Evolutionary conservation across 1,284 basidiomycete species (phyloP).

Genomic region (Cutaneotrichosporon mucoides): DNA sequence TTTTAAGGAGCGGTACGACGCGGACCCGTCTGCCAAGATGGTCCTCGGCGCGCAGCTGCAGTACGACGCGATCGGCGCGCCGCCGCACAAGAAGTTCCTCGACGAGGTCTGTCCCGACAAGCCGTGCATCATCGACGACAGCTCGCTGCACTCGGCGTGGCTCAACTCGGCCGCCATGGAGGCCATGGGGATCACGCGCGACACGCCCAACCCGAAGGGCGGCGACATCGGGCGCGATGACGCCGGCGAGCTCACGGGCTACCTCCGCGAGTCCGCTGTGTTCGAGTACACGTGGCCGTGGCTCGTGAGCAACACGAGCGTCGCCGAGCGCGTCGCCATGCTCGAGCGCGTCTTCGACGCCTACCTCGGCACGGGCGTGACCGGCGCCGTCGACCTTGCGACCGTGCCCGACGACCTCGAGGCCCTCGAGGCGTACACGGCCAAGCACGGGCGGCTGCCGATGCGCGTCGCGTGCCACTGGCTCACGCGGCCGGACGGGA

Average conservation of each 20-base stretch:
- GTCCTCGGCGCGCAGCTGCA: constrained; percentile 27
- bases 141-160: constrained; percentile 31
- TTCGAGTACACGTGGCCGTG: constrained; percentile 30
- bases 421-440: constrained; percentile 25
- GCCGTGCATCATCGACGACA: constrained; percentile 33
- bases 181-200: constrained; percentile 22
- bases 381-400: constrained; percentile 33
- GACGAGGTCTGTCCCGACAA: constrained; percentile 28
- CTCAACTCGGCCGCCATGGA: constrained; percentile 28
- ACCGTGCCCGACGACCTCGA: constrained; percentile 22
- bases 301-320: constrained; percentile 12
- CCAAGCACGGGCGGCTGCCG: constrained; percentile 18
- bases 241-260: constrained; percentile 27
- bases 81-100: constrained; percentile 23
- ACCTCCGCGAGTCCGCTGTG: constrained; percentile 27
- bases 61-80: constrained; percentile 24
- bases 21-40: constrained; percentile 10
- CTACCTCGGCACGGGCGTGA: constrained; percentile 28
- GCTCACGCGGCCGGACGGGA: constrained; percentile 23
- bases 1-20: constrained; percentile 5
- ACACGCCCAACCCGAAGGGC: constrained; percentile 26
- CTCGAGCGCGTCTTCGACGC: constrained; percentile 23
- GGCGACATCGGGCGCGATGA: constrained; percentile 30
- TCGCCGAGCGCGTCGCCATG: constrained; percentile 17
- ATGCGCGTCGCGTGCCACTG: constrained; percentile 31